Percentiles rank a stretch among this genome's conserved stretches.
Evolutionary conservation across 768 basidiomycete genomes (phyloP).

Genomic region (Amanita muscaria): DNA sequence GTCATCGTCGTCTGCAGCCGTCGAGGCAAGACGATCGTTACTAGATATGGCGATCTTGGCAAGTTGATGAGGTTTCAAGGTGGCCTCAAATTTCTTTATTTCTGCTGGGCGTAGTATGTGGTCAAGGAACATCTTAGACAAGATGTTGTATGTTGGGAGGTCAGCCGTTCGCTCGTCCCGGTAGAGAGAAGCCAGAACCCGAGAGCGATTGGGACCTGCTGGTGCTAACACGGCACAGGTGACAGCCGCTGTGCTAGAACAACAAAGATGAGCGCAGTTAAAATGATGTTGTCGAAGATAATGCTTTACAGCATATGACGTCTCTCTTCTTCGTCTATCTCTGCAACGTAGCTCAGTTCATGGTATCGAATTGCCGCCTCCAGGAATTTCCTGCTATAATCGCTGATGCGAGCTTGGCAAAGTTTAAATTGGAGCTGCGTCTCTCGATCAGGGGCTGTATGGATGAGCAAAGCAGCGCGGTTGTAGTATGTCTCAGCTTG

Average conservation of each 20-base stretch:
- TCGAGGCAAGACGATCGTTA: conserved; percentile 70
- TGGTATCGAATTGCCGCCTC: conserved; percentile 94
- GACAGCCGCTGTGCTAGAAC: conserved; percentile 72
- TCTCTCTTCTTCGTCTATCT: conserved; percentile 92
- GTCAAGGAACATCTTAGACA: conserved; percentile 97
- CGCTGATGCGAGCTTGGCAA: conserved; percentile 90
- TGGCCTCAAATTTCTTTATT: conserved; percentile 81
- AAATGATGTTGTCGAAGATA: background rate
- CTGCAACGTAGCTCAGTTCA: conserved; percentile 84
- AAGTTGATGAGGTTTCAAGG: conserved; percentile 86
- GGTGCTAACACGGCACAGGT: conserved; percentile 96
- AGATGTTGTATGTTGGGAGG: conserved; percentile 78
- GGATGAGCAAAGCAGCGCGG: conserved; percentile 84
- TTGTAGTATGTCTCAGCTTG: conserved; percentile 99
- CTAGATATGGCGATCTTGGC: conserved; percentile 84
- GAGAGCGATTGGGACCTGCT: conserved; percentile 92
- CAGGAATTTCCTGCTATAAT: conserved; percentile 85
- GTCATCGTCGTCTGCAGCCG: conserved; percentile 47
- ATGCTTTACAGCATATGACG: conserved; percentile 74
- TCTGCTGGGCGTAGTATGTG: conserved; percentile 89
- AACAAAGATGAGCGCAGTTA: conserved; percentile 4
- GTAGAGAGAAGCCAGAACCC: conserved; percentile 85
- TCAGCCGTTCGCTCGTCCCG: conserved; percentile 85
- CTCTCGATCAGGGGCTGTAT: conserved; percentile 70
- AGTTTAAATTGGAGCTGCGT: conserved; percentile 81